Conservation (phyloP, 306 rosid genomes). For the Ziziphus jujuba region DNA sequence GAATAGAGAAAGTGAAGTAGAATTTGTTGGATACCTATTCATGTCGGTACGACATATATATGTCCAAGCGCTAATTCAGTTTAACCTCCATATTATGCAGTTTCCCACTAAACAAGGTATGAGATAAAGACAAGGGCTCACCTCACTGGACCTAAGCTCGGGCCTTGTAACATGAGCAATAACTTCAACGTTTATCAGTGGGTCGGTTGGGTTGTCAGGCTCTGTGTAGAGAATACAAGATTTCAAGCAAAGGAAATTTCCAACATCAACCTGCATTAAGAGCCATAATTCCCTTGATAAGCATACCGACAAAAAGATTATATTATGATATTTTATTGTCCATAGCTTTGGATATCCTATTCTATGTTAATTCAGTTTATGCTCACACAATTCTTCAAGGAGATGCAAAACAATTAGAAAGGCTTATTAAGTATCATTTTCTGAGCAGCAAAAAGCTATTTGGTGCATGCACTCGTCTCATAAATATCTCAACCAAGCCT, state of each 20-base stretch:
- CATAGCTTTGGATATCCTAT: neutral
- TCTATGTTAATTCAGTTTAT: neutral
- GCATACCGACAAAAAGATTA: no score
- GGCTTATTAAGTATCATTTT: no score
- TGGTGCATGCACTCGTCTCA: no score
- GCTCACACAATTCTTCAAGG: neutral
- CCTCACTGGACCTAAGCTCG: conserved; percentile 82
- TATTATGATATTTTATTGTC: no score
- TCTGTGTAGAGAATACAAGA: conserved; percentile 82
- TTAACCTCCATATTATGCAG: no score
- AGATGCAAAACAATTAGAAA: no score
- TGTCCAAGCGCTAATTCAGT: neutral
- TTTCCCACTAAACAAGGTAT: no score
- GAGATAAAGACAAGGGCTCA: conserved; percentile 21
- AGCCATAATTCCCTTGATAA: neutral
- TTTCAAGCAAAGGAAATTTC: conserved; percentile 81
- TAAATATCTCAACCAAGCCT: no score
- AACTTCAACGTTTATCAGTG: conserved; percentile 79
- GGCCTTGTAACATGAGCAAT: conserved; percentile 85
- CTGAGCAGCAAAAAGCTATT: no score
- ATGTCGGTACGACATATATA: conserved; percentile 3
- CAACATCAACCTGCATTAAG: conserved; percentile 81
- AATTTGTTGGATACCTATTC: conserved; percentile 81
- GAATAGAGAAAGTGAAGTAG: conserved; percentile 73
- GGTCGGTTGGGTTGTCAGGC: conserved; percentile 48